phyloP scores from a whole-genome alignment of 768 basidiomycete species.

The Suillus plorans region DNA sequence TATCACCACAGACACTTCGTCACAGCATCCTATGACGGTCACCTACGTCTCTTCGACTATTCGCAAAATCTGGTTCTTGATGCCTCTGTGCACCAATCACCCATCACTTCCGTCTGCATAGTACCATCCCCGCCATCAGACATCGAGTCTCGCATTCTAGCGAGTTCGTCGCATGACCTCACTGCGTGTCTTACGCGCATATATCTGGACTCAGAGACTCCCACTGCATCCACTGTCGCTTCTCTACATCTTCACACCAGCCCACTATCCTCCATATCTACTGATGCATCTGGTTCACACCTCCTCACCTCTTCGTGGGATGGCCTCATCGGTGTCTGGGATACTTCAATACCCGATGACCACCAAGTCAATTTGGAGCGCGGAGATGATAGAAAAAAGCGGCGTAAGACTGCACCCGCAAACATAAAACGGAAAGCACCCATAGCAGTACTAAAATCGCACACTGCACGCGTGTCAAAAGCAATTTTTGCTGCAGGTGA shows the following conservation, averaged over 20 bases:
- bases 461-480: slow-evolving; percentile 78
- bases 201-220: slow-evolving; percentile 10
- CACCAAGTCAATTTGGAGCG: slow-evolving; percentile 54
- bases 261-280: slow-evolving; percentile 69
- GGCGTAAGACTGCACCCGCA: slow-evolving; percentile 50
- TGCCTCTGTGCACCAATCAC: slow-evolving; percentile 55
- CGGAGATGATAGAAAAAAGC: slow-evolving; percentile 49
- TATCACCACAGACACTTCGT: slow-evolving; percentile 55
- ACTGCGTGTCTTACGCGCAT: slow-evolving; percentile 55
- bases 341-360: slow-evolving; percentile 53
- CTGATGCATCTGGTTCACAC: slow-evolving; percentile 54
- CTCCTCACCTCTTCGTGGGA: slow-evolving; percentile 91
- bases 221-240: slow-evolving; percentile 48
- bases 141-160: slow-evolving; percentile 43
- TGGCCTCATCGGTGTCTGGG: slow-evolving; percentile 79
- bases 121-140: slow-evolving; percentile 38
- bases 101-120: slow-evolving; percentile 65
- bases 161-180: slow-evolving; percentile 78
- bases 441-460: slow-evolving; percentile 71
- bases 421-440: slow-evolving; percentile 65
- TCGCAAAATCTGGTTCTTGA: slow-evolving; percentile 56
- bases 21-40: slow-evolving; percentile 81
- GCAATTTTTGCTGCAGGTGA: slow-evolving; percentile 52
- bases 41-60: slow-evolving; percentile 71
- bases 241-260: slow-evolving; percentile 83